Base-by-base conservation (phyloP, 176 grass and related monocot species). In the Triticum dicoccoides region DNA sequence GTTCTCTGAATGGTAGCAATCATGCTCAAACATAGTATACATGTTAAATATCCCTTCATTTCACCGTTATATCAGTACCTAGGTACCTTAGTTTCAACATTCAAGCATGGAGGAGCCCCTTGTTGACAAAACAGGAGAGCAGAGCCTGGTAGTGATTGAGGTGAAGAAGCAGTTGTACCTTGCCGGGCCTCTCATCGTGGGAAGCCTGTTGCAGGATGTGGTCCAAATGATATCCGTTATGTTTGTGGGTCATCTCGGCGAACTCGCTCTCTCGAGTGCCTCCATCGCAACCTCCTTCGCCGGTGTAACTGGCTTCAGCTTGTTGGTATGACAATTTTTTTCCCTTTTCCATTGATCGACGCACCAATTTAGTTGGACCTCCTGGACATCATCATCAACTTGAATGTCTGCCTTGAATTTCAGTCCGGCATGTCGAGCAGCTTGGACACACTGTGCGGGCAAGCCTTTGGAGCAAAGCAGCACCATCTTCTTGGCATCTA, bases 401-500 rank as follows among this genome's bases (percentile, higher is more conserved):
- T 72, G 21, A 51, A 58, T 37, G 35, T 7, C 10, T 73, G 37
- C 3, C 44, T 27, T 21, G 18, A 58, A 62, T 83, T 49, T 77
- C 52, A 84, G 82, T 9, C 41, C 11, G 87, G 87, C 87, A 89
- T 89, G 87, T 30, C 87, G 5, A 89, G 81, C 66, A 89, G 87
- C 58, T 52, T 89, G 81, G 87, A 89, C 67, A 89, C 87, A 4
- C 56, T 96, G 5, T 96, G 91, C 17, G 94, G 94, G 17, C 91
- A 96, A 85, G 84, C 89, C 21, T 93, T 80, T 3, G 94, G 94
- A 18, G 94, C 94, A 11, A 96, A 91, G 56, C 78, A 89, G 65
- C 77, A 91, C 65, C 12, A 88, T 20, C 80, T 89, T 34, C 78
- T 96, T 3, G 94, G 94, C 33, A 86, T 96, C 25, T 82, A 93